phyloP scores from a whole-genome alignment of 768 basidiomycete species.

The Nidularia sp. region DNA sequence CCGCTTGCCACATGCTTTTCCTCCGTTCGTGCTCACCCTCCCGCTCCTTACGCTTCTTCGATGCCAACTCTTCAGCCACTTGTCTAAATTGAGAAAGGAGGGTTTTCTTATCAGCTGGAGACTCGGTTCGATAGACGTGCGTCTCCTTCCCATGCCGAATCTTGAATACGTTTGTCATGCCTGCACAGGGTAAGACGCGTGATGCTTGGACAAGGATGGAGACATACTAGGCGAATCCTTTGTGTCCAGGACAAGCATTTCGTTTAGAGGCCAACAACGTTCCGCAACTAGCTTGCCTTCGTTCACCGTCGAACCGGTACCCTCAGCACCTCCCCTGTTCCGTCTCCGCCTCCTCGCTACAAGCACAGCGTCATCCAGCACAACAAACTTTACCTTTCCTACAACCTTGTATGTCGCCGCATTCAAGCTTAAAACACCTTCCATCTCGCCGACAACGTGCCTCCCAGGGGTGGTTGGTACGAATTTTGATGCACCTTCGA shows the following conservation, averaged over 20 bases:
- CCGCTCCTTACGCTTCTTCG: constrained; percentile 87
- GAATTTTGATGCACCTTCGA: constrained; percentile 95
- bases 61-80: constrained; percentile 86
- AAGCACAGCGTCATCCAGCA: constrained; percentile 88
- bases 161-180: constrained; percentile 96
- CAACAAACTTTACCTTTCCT: constrained; percentile 82
- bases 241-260: constrained; percentile 93
- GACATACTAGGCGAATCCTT: constrained; percentile 86
- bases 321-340: constrained; percentile 40
- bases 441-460: constrained; percentile 85
- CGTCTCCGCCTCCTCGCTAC: constrained; percentile 77
- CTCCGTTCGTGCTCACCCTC: constrained; percentile 90
- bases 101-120: constrained; percentile 77
- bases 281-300: constrained; percentile 88
- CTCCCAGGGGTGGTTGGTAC: constrained; percentile 88
- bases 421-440: constrained; percentile 80
- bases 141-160: constrained; percentile 91
- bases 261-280: constrained; percentile 87
- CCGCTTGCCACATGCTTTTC: constrained; percentile 64
- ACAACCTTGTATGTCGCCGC: constrained; percentile 93
- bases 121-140: constrained; percentile 88
- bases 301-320: constrained; percentile 37
- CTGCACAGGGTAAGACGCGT: constrained; percentile 21
- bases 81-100: constrained; percentile 84
- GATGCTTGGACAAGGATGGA: constrained; percentile 3